Percentiles rank a stretch among this genome's conserved stretches.
phyloP scores from a whole-genome alignment of 345 rosid species.

The Rhodamnia rubescens region DNA sequence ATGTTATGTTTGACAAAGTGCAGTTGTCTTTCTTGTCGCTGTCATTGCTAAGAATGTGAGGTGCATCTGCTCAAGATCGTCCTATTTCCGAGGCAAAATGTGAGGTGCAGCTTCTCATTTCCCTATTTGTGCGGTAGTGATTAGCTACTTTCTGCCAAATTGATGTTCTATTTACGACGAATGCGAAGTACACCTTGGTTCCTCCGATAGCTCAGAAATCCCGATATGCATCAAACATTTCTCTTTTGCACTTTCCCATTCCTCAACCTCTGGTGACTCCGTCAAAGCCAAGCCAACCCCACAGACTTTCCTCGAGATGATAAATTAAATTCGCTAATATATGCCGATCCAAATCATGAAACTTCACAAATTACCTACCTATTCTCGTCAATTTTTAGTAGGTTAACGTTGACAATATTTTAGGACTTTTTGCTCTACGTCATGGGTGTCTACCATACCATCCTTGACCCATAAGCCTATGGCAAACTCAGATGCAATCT shows the following conservation, averaged over 20 bases:
- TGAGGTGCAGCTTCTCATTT: too few relatives aligned
- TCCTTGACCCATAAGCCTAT: background rate
- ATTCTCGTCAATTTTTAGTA: background rate
- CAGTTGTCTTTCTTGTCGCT: too few relatives aligned
- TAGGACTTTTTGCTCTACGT: background rate
- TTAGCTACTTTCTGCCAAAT: too few relatives aligned
- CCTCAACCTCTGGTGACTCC: slow-evolving; percentile 1
- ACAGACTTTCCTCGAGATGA: background rate
- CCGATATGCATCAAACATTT: slow-evolving; percentile 5
- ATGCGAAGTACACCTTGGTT: slow-evolving; percentile 1
- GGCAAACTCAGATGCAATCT: background rate
- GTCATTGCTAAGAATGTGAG: too few relatives aligned
- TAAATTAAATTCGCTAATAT: background rate
- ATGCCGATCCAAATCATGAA: background rate
- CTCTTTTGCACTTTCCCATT: slow-evolving; percentile 6
- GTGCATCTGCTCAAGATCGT: too few relatives aligned
- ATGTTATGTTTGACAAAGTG: too few relatives aligned
- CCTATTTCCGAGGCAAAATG: too few relatives aligned
- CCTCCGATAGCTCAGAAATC: slow-evolving; percentile 1
- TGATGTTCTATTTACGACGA: background rate
- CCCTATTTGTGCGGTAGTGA: too few relatives aligned
- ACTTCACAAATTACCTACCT: background rate
- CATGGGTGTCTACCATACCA: background rate
- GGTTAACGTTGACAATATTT: background rate
- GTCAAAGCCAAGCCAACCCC: background rate